Conservation (phyloP, 2,329 filamentous ascomycete genomes). For the Colletotrichum falcatum region DNA sequence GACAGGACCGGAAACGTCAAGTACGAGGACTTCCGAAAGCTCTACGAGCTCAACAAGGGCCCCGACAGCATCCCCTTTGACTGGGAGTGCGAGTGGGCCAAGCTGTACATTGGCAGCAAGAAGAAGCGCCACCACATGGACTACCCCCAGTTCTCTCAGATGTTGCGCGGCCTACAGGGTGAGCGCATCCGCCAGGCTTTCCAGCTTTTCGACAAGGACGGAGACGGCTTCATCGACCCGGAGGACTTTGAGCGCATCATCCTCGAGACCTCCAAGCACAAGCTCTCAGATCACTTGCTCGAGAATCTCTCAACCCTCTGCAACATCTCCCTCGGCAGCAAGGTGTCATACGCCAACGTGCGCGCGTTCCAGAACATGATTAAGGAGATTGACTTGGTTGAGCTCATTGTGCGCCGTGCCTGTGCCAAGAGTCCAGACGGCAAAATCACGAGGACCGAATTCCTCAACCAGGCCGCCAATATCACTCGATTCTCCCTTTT, state of each 20-base stretch:
- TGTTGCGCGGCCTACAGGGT: conserved; percentile 95
- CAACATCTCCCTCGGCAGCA: conserved; percentile 91
- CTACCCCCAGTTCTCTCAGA: conserved; percentile 97
- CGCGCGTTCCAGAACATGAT: conserved; percentile 98
- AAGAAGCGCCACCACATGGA: conserved; percentile 91
- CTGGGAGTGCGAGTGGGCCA: conserved; percentile 97
- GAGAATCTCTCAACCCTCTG: conserved; percentile 92
- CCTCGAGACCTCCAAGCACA: conserved; percentile 90
- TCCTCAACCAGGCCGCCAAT: conserved; percentile 91
- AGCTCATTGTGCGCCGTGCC: conserved; percentile 90
- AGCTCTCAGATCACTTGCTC: conserved; percentile 95
- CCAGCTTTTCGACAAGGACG: conserved; percentile 88
- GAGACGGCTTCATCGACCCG: conserved; percentile 94
- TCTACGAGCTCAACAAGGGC: conserved; percentile 92
- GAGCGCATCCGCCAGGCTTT: conserved; percentile 97
- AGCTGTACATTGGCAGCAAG: conserved; percentile 90
- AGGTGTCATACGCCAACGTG: conserved; percentile 97
- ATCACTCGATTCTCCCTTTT: conserved; percentile 95
- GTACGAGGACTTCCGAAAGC: conserved; percentile 86
- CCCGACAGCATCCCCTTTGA: conserved; percentile 89
- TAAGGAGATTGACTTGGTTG: conserved; percentile 96
- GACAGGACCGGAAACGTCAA: conserved; percentile 87
- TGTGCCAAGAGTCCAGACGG: conserved; percentile 86
- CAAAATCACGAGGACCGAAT: conserved; percentile 94
- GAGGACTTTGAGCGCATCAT: conserved; percentile 98